Evolutionary conservation across 495 filamentous ascomycete species (phyloP), one percentile per base, ranked within the genome.

Genomic region (Parathielavia appendiculata): DNA sequence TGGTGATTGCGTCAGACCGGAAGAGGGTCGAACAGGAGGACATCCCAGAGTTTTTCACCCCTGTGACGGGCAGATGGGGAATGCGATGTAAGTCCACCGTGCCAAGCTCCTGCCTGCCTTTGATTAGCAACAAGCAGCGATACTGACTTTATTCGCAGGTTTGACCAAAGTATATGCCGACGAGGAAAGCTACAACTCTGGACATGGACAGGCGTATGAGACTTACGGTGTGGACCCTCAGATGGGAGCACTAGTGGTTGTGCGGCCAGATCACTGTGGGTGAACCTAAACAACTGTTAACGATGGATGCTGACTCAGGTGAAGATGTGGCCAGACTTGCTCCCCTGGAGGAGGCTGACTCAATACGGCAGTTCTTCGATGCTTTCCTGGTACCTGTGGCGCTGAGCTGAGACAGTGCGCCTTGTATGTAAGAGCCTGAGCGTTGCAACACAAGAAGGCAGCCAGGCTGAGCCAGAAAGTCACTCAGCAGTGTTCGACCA

Each of bases 211-310:
- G 34, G 80, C 80, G 4, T 89, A 89, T 60, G 72, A 86, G 39
- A 70, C 73, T 9, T 84, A 86, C 46, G 84, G 81, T 0, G 72
- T 89, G 26, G 74, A 80, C 51, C 69, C 76, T 0, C 52, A 71
- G 6, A 51, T 71, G n/a, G 86, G 86, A 0, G 81, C 79, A 0
- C 44, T 87, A 30, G 74, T 83, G 4, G 71, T 89, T 56, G 79
- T 88, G 26, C 76, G 86, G 7, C 86, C 86, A 5, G 86, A 89
- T 73, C 84, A 88, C 67, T 86, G 84, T 84, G 67, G 73, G 82
- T 71, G n/a, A n/a, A n/a, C n/a, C n/a, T 48, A 10, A 10, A 56
- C 2, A 16, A 14, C 16, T 17, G 8, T n/a, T 12, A 20, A 13
- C 5, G 10, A 13, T 11, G 11, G 19, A 12, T 43, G 35, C 51